These are phyloP conservation scores for Fusarium sp. DNA, from an alignment of 2,329 filamentous ascomycete species.

Conservation along the genomic window DNA sequence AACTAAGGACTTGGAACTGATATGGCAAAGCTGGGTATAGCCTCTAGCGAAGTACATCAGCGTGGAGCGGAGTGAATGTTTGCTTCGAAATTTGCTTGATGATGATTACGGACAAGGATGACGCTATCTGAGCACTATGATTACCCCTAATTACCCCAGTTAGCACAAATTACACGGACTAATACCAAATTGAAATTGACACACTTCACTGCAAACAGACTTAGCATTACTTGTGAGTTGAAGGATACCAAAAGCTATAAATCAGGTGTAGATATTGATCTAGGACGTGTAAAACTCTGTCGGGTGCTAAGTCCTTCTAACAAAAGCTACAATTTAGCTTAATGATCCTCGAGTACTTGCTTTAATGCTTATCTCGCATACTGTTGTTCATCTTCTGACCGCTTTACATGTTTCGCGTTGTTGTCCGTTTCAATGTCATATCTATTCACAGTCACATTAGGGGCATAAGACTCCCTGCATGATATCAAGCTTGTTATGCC, in stretches of 20 bases:
- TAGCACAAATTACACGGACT: not conserved
- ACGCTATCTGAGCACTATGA: not conserved
- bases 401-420: no score
- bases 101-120: not conserved
- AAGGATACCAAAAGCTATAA: not conserved
- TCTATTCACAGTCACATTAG: accelerated
- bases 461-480: accelerated
- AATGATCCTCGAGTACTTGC: no score
- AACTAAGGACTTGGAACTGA: not conserved
- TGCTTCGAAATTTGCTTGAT: not conserved
- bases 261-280: not conserved
- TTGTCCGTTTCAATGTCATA: no score
- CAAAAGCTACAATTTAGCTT: no score
- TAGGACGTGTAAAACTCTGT: not conserved
- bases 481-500: not conserved
- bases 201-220: not conserved
- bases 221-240: no score
- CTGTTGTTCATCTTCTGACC: no score
- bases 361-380: no score
- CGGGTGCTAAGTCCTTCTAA: not conserved
- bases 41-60: not conserved
- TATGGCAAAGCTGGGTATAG: not conserved
- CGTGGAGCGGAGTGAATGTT: not conserved
- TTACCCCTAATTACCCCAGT: no score
- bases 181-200: not conserved